phyloP scores from a whole-genome alignment of 208 protist species.

The Phytomonas serpens region DNA sequence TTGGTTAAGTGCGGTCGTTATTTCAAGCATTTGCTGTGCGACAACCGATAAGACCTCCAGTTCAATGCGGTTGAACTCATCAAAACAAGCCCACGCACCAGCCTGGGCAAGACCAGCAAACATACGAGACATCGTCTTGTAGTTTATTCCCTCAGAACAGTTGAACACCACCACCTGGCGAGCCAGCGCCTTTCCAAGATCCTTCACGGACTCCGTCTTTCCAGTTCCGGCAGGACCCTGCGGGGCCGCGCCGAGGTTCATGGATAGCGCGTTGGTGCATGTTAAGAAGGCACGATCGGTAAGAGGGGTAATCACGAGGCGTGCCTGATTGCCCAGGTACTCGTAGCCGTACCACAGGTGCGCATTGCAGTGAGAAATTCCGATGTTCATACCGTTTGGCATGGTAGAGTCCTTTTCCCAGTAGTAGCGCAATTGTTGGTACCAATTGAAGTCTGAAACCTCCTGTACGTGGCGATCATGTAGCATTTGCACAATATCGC shows the following conservation, averaged over 20 bases:
- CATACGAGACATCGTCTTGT: constrained; percentile 95
- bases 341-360: constrained; percentile 94
- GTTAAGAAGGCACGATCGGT: constrained; percentile 94
- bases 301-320: constrained; percentile 96
- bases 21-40: constrained; percentile 94
- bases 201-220: constrained; percentile 96
- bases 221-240: constrained; percentile 95
- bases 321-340: constrained; percentile 93
- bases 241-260: constrained; percentile 91
- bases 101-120: constrained; percentile 94
- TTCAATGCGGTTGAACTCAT: constrained; percentile 97
- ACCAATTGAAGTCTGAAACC: constrained; percentile 90
- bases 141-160: constrained; percentile 96
- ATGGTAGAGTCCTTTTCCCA: constrained; percentile 67
- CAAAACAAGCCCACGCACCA: constrained; percentile 95
- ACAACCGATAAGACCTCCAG: constrained; percentile 96
- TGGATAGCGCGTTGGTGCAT: constrained; percentile 91
- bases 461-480: constrained; percentile 31
- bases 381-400: constrained; percentile 62
- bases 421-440: constrained; percentile 93
- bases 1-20: constrained; percentile 87
- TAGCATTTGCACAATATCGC: constrained; percentile 92
- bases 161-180: constrained; percentile 95
- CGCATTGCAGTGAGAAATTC: constrained; percentile 85
- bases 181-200: constrained; percentile 89